These are phyloP conservation scores for Phalaenopsis aphrodite DNA, from an alignment of 106 monocot genomes.

Conservation along the genomic window DNA sequence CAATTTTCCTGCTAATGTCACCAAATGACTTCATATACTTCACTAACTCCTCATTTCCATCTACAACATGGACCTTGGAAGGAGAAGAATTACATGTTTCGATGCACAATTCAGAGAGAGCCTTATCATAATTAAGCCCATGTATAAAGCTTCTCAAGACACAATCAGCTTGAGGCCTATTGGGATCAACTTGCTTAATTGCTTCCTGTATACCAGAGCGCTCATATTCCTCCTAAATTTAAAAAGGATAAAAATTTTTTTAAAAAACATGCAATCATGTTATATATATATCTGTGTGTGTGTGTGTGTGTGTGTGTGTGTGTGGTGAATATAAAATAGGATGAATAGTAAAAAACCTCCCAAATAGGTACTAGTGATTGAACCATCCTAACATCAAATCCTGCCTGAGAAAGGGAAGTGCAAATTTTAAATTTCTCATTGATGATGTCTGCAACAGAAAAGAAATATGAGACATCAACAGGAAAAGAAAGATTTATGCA, in stretches of 20 bases:
- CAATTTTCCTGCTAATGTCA: slow-evolving; percentile 14
- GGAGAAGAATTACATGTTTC: slow-evolving; percentile 21
- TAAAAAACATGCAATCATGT: not conserved
- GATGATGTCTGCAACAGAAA: slow-evolving; percentile 64
- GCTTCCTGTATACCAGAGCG: slow-evolving; percentile 43
- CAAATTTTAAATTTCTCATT: slow-evolving; percentile 77
- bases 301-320: no score
- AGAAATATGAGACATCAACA: slow-evolving; percentile 15
- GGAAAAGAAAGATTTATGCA: not conserved
- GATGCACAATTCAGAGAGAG: slow-evolving; percentile 25
- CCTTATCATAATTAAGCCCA: slow-evolving; percentile 37
- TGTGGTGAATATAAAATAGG: not conserved
- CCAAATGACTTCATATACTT: slow-evolving; percentile 18
- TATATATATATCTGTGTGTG: no score
- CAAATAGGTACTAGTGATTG: slow-evolving; percentile 90
- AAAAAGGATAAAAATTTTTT: slow-evolving; percentile 12
- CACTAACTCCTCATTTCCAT: slow-evolving; percentile 26
- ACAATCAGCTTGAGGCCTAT: slow-evolving; percentile 39
- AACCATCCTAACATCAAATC: slow-evolving; percentile 73
- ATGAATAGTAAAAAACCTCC: slow-evolving; percentile 52
- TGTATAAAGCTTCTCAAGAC: slow-evolving; percentile 39
- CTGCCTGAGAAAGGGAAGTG: slow-evolving; percentile 77
- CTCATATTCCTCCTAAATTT: slow-evolving; percentile 65
- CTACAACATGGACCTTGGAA: slow-evolving; percentile 12
- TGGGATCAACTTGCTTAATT: slow-evolving; percentile 14